These are phyloP conservation scores for Trypanosoma avium DNA, from an alignment of 208 protist species.

Conservation along the genomic window DNA sequence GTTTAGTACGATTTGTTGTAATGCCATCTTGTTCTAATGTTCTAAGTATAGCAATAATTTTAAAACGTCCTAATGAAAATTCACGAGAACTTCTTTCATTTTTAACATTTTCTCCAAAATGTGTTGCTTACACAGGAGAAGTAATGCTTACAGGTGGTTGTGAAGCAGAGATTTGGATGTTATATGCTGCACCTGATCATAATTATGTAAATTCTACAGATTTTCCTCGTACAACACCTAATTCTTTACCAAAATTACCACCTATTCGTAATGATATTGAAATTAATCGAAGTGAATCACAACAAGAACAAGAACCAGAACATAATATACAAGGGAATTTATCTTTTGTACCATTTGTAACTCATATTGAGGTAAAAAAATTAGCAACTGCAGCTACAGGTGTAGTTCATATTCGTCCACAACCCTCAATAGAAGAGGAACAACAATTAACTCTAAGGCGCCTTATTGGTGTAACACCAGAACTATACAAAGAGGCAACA, in stretches of 20 bases:
- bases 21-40: slow-evolving; percentile 88
- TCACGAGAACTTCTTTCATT: slow-evolving; percentile 48
- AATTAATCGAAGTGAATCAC: not conserved
- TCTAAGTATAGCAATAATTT: slow-evolving; percentile 61
- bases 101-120: slow-evolving; percentile 42
- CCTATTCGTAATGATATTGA: not conserved
- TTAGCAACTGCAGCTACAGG: slow-evolving; percentile 29
- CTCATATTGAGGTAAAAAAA: slow-evolving; percentile 64
- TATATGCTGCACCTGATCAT: slow-evolving; percentile 75
- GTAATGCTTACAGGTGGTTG: slow-evolving; percentile 41
- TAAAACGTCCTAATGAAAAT: slow-evolving; percentile 1
- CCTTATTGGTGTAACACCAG: slow-evolving; percentile 61
- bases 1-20: slow-evolving; percentile 51
- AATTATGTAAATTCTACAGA: slow-evolving; percentile 65
- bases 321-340: not conserved
- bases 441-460: slow-evolving; percentile 47
- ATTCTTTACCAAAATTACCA: not conserved
- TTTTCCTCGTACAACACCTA: slow-evolving; percentile 8
- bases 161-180: slow-evolving; percentile 75
- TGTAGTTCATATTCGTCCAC: slow-evolving; percentile 49
- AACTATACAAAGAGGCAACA: slow-evolving; percentile 46
- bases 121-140: slow-evolving; percentile 46
- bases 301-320: not conserved
- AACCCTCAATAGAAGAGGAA: slow-evolving; percentile 59
- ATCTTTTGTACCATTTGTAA: slow-evolving; percentile 69